Evolutionary conservation across 495 filamentous ascomycete genomes (phyloP).

Genomic region (Zalerion maritima): DNA sequence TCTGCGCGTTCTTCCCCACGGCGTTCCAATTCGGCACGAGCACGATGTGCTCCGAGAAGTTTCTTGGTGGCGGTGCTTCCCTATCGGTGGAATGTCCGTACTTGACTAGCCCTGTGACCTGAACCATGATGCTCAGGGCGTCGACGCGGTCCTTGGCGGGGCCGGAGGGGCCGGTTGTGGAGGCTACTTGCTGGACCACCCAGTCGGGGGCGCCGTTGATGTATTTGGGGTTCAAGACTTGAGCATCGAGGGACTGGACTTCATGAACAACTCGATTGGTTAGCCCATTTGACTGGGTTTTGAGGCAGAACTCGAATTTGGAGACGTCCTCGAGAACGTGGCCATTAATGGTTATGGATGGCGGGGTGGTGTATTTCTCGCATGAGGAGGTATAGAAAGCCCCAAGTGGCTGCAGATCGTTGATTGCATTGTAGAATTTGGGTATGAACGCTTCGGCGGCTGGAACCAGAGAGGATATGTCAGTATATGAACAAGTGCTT

Average conservation of each 20-base stretch:
- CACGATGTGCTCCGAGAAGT: constrained; percentile 61
- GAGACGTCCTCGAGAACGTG: constrained; percentile 13
- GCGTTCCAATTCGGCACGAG: constrained; percentile 60
- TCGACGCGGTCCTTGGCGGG: constrained; percentile 13
- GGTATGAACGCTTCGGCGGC: constrained; percentile 26
- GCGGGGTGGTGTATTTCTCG: constrained; percentile 15
- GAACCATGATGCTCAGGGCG: constrained; percentile 54
- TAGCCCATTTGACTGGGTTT: constrained; percentile 23
- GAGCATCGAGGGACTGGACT: constrained; percentile 53
- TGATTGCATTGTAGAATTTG: constrained; percentile 25
- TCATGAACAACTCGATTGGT: constrained; percentile 36
- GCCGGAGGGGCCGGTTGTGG: background rate
- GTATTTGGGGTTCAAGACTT: constrained; percentile 57
- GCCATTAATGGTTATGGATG: constrained; percentile 35
- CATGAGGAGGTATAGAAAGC: constrained; percentile 23
- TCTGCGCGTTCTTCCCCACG: constrained; percentile 18
- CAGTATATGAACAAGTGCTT: no score
- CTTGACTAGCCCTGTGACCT: constrained; percentile 51
- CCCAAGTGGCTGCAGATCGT: constrained; percentile 17
- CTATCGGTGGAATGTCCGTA: constrained; percentile 33
- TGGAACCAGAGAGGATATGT: no score
- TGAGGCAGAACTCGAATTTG: constrained; percentile 24
- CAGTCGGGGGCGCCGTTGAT: constrained; percentile 18
- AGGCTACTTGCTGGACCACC: background rate
- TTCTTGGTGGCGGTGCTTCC: constrained; percentile 19